phyloP scores from a whole-genome alignment of 805 yeast species.

The Naumovozyma dairenensis region DNA sequence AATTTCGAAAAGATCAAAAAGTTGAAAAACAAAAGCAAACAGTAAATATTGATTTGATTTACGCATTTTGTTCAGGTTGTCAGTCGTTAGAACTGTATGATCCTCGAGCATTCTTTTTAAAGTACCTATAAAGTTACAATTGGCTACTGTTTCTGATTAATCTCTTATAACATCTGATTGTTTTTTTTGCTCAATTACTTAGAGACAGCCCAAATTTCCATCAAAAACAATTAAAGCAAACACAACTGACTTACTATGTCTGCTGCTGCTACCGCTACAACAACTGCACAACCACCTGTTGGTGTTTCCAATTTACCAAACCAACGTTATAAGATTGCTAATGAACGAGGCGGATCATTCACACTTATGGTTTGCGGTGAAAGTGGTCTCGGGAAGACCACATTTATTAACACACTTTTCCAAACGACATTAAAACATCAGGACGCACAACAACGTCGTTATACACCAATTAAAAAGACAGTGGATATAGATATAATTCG shows the following conservation, averaged over 20 bases:
- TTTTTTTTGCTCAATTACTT: too few relatives aligned
- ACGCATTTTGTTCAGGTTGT: too few relatives aligned
- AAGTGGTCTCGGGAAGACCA: constrained; percentile 86
- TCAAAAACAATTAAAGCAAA: too few relatives aligned
- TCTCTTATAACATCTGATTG: too few relatives aligned
- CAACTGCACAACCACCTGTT: constrained; percentile 32
- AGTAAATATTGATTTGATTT: too few relatives aligned
- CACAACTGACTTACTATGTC: not conserved
- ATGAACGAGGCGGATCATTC: constrained; percentile 65
- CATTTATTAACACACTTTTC: constrained; percentile 77
- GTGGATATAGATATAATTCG: constrained; percentile 71
- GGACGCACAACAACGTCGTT: constrained; percentile 36
- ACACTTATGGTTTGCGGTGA: constrained; percentile 86
- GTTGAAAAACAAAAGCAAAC: too few relatives aligned
- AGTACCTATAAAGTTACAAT: too few relatives aligned
- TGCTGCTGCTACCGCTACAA: constrained; percentile 5
- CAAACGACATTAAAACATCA: constrained; percentile 56
- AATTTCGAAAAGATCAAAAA: too few relatives aligned
- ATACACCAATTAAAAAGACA: constrained; percentile 48
- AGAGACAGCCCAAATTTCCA: too few relatives aligned
- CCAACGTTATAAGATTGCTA: constrained; percentile 67
- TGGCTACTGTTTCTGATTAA: too few relatives aligned
- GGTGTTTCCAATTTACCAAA: constrained; percentile 69
- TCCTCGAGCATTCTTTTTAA: too few relatives aligned
- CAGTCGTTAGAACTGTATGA: too few relatives aligned